Percentiles rank a stretch among this genome's conserved stretches.
Conservation (phyloP, 306 rosid genomes). For the Carpinus viminea region DNA sequence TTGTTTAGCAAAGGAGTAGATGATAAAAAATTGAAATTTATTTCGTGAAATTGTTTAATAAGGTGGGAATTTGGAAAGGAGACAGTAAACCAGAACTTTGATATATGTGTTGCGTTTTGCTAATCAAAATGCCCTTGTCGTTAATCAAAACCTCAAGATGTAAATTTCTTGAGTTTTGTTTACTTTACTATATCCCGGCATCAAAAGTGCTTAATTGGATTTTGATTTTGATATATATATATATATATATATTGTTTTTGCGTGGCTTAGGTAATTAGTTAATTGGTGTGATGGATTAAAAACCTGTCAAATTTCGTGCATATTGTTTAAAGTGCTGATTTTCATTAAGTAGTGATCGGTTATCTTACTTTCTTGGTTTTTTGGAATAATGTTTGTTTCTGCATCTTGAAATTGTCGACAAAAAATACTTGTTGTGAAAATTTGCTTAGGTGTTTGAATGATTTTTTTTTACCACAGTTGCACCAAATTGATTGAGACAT, state of each 20-base stretch:
- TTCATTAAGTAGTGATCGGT: background rate
- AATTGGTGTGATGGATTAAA: background rate
- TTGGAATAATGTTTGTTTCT: background rate
- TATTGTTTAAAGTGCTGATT: background rate
- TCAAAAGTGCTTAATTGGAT: background rate
- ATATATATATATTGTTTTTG: background rate
- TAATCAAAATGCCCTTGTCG: too few relatives aligned
- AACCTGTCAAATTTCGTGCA: background rate
- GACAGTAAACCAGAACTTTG: background rate
- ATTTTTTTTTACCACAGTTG: background rate
- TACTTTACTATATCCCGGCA: background rate
- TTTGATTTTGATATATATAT: too few relatives aligned
- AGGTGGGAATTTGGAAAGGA: background rate
- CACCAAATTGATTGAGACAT: background rate
- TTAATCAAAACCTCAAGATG: background rate
- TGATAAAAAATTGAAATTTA: background rate
- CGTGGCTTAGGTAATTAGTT: background rate
- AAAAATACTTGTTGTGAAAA: too few relatives aligned
- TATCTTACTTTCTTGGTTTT: background rate
- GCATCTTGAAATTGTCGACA: too few relatives aligned
- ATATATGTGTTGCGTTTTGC: background rate
- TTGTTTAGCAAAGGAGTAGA: background rate
- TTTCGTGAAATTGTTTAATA: background rate
- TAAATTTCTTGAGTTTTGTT: background rate
- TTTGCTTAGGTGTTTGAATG: background rate